Base-by-base conservation (phyloP, 2,329 filamentous ascomycete species). In the Clonostachys byssicola region DNA sequence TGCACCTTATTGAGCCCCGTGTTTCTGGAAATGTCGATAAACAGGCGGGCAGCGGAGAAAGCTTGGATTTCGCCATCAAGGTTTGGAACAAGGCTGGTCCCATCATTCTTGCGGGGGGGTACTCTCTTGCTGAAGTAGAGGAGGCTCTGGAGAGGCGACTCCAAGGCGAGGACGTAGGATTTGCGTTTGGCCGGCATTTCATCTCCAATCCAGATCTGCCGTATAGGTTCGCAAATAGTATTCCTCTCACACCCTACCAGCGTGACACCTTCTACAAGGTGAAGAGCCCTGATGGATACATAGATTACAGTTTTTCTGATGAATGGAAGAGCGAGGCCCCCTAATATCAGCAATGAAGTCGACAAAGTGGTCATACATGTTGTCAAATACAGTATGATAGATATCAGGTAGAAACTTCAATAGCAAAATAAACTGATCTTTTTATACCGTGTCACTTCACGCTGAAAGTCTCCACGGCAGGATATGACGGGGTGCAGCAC, bases 21-120 rank as follows among this genome's bases (percentile, higher is more conserved):
- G 79, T 69, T 54, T 42, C 40, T 23, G 40, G 40, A 17, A 42
- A 30, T 30, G 9, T 9, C 66, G 8, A 47, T 62, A 4, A 78
- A 80, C 55, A 71, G 75, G 17, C 23, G 23, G 23, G 23, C 23
- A 30, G 23, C 23, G 23, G 53, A 67, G 12, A 80, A 81, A 49
- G 74, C 78, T 45, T 71, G 69, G 3, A 59, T 64, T 7, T 76
- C 77, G 0, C 77, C 77, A 0, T 30, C 23, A 30, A 38, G 56
- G 63, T 12, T 71, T 78, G 53, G 79, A 70, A 76, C 34, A 58
- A 61, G 33, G 60, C 63, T 5, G 75, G 76, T 0, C 77, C 76
- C 0, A 78, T 82, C 60, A 71, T 82, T 49, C 72, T 77, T 0
- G 77, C 74, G 0, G 78, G 78, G 8, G 78, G 78, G 0, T 82